These are phyloP conservation scores for Rubia tinctorum DNA, from an alignment of 305 asterid species.

Conservation along the genomic window DNA sequence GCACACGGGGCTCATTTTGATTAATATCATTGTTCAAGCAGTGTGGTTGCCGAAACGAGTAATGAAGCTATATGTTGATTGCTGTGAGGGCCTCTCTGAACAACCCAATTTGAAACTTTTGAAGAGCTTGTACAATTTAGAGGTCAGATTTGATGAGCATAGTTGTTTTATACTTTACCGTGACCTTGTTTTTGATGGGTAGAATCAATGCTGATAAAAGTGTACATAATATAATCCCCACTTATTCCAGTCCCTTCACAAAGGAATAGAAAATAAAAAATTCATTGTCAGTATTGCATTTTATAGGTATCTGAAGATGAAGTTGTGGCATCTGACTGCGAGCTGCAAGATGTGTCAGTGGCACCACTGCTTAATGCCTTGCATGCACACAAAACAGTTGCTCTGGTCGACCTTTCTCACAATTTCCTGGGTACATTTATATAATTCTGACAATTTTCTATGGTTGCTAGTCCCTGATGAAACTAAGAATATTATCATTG, in stretches of 20 bases:
- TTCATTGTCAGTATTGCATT: constrained; percentile 17
- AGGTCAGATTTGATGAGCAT: constrained; percentile 43
- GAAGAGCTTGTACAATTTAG: constrained; percentile 69
- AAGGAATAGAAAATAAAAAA: constrained; percentile 12
- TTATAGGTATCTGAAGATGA: constrained; percentile 90
- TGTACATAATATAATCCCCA: not conserved
- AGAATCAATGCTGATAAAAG: not conserved
- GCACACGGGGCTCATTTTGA: not conserved
- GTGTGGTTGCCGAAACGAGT: constrained; percentile 81
- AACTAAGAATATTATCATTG: not conserved
- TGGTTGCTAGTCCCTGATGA: constrained; percentile 2
- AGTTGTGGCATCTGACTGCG: constrained; percentile 76
- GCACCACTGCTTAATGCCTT: constrained; percentile 79
- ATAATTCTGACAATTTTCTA: not conserved
- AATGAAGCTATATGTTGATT: constrained; percentile 73
- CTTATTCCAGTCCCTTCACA: not conserved
- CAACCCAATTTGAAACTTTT: constrained; percentile 68
- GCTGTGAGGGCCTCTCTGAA: constrained; percentile 66
- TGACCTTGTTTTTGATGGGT: constrained; percentile 10
- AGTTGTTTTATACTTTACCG: not conserved
- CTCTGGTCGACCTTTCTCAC: constrained; percentile 88
- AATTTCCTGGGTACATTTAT: constrained; percentile 64
- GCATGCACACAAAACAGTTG: constrained; percentile 69
- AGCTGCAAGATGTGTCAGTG: constrained; percentile 75
- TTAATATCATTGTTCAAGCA: constrained; percentile 27